Percentiles rank a stretch among this genome's conserved stretches.
These are phyloP conservation scores for Cystofilobasidium capitatum DNA, from an alignment of 768 basidiomycete species.

Conservation along the genomic window DNA sequence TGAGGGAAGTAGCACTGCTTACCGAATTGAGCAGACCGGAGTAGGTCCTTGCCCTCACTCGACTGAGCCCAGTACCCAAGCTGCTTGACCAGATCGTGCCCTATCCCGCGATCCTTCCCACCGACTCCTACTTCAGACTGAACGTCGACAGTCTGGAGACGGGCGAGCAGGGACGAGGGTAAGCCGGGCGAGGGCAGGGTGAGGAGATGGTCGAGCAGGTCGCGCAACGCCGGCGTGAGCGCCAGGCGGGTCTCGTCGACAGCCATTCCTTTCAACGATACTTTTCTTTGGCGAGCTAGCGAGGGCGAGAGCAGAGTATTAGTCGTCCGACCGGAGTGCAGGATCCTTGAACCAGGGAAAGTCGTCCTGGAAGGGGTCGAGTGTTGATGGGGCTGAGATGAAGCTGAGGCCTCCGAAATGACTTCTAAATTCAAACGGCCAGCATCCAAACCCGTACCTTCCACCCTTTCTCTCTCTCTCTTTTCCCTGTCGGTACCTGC, in stretches of 20 bases:
- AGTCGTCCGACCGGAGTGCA: too few relatives aligned
- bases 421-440: too few relatives aligned
- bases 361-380: too few relatives aligned
- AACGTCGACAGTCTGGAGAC: neutral
- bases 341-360: too few relatives aligned
- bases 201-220: slow-evolving; percentile 4
- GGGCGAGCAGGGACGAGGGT: neutral
- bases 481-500: too few relatives aligned
- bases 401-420: too few relatives aligned
- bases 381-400: too few relatives aligned
- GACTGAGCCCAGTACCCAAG: slow-evolving; percentile 4
- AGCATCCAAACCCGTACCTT: too few relatives aligned
- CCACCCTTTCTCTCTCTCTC: too few relatives aligned
- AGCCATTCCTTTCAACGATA: too few relatives aligned
- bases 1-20: neutral
- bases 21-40: neutral
- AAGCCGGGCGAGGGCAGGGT: neutral
- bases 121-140: neutral
- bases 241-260: slow-evolving; percentile 7
- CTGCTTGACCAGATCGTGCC: slow-evolving; percentile 6
- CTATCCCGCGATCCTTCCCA: neutral
- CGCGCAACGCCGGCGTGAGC: slow-evolving; percentile 3
- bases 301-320: too few relatives aligned
- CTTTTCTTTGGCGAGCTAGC: too few relatives aligned
- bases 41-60: neutral